Evolutionary conservation across 768 basidiomycete genomes (phyloP).

Genomic region (Suillus subaureus): DNA sequence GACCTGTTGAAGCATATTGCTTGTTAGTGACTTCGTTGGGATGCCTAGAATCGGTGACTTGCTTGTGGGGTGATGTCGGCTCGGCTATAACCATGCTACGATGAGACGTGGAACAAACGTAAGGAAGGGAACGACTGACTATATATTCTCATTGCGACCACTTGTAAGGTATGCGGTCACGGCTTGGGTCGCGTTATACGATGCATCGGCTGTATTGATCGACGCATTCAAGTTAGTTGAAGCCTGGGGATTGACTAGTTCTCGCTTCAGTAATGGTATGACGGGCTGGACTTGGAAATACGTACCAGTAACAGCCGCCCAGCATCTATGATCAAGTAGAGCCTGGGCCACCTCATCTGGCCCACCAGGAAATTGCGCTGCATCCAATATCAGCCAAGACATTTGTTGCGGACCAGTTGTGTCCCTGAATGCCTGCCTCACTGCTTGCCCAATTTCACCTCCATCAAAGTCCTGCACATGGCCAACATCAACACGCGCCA

Average conservation of each 20-base stretch:
- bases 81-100: constrained; percentile 19
- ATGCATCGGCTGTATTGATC: constrained; percentile 40
- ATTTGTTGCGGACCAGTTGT: constrained; percentile 36
- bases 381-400: constrained; percentile 46
- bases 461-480: constrained; percentile 61
- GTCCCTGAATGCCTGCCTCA: constrained; percentile 41
- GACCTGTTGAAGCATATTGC: constrained; percentile 19
- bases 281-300: constrained; percentile 11
- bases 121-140: constrained; percentile 39
- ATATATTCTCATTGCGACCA: constrained; percentile 61
- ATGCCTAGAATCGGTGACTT: constrained; percentile 13
- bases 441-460: constrained; percentile 48
- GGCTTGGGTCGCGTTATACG: constrained; percentile 51
- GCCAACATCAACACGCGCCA: not conserved
- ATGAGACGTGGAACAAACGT: not conserved
- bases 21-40: not conserved
- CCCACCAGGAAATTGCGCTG: constrained; percentile 49
- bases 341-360: constrained; percentile 42
- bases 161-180: constrained; percentile 50
- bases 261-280: not conserved
- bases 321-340: constrained; percentile 52
- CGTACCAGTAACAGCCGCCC: constrained; percentile 59
- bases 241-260: constrained; percentile 44
- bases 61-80: constrained; percentile 13
- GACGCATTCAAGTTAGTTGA: constrained; percentile 39